A percentile compares a stretch with the other conserved stretches of the same genome.
Evolutionary conservation across 2,329 filamentous ascomycete genomes (phyloP).

Genomic region (Chaetomium sp.): DNA sequence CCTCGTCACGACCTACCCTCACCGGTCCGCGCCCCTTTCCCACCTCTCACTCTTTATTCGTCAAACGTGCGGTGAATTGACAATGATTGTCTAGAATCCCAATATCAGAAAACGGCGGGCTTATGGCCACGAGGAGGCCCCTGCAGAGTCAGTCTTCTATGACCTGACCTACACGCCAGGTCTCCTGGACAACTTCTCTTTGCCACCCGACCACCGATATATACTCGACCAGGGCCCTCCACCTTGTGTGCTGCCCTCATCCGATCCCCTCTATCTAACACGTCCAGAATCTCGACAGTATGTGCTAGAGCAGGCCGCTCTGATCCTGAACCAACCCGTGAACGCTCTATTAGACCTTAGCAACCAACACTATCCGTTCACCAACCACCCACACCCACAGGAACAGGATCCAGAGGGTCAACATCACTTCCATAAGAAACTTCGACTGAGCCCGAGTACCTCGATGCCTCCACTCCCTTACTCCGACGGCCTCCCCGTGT

Average conservation of each 20-base stretch:
- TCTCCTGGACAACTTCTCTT: slow-evolving; percentile 36
- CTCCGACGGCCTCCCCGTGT: slow-evolving; percentile 31
- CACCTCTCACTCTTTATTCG: slow-evolving; percentile 37
- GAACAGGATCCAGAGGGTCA: neutral
- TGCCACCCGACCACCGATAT: slow-evolving; percentile 34
- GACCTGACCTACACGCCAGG: slow-evolving; percentile 34
- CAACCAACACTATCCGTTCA: slow-evolving; percentile 17
- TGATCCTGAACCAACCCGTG: slow-evolving; percentile 39
- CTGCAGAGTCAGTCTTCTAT: slow-evolving; percentile 43
- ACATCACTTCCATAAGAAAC: slow-evolving; percentile 35
- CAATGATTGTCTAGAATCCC: slow-evolving; percentile 42
- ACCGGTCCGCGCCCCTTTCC: slow-evolving; percentile 34
- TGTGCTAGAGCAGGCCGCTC: slow-evolving; percentile 42
- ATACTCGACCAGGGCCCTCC: slow-evolving; percentile 35
- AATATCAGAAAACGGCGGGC: slow-evolving; percentile 50
- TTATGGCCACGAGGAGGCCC: slow-evolving; percentile 45
- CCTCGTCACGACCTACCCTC: slow-evolving; percentile 28
- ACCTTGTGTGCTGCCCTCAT: slow-evolving; percentile 24
- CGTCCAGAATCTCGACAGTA: slow-evolving; percentile 31
- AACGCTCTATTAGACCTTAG: slow-evolving; percentile 38
- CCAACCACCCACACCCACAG: slow-evolving; percentile 9
- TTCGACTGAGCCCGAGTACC: slow-evolving; percentile 36
- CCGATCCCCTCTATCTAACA: slow-evolving; percentile 23
- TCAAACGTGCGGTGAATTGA: slow-evolving; percentile 46
- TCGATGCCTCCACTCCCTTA: slow-evolving; percentile 40